Evolutionary conservation across 768 basidiomycete genomes (phyloP).

Genomic region (Lentinula boryana): DNA sequence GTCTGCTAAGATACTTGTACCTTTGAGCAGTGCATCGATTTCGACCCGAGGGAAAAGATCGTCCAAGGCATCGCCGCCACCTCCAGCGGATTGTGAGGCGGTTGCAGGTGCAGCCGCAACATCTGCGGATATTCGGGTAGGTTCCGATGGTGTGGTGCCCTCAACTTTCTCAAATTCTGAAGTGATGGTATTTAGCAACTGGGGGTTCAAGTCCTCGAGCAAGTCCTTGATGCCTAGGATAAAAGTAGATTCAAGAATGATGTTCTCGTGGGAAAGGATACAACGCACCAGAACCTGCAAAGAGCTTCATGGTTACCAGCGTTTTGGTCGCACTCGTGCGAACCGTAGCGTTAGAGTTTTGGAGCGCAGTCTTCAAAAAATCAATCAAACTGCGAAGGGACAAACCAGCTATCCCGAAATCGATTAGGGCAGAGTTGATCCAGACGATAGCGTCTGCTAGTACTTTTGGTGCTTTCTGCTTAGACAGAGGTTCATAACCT

Average conservation of each 20-base stretch:
- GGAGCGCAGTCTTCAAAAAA: constrained; percentile 79
- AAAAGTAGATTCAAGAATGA: constrained; percentile 1
- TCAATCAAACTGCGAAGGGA: constrained; percentile 82
- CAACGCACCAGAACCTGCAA: constrained; percentile 76
- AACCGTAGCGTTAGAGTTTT: constrained; percentile 92
- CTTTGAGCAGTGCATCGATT: constrained; percentile 78
- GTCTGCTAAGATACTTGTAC: constrained; percentile 76
- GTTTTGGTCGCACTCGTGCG: constrained; percentile 91
- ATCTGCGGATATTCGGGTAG: constrained; percentile 73
- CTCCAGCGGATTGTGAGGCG: constrained; percentile 33
- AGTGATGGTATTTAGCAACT: constrained; percentile 85
- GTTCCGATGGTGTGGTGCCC: constrained; percentile 68
- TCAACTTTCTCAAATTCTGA: constrained; percentile 92
- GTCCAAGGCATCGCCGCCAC: constrained; percentile 70
- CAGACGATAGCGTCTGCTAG: constrained; percentile 86
- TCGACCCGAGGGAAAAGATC: constrained; percentile 96
- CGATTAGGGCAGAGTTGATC: constrained; percentile 79
- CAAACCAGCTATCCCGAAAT: constrained; percentile 89
- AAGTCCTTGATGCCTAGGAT: constrained; percentile 81
- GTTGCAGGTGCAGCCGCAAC: constrained; percentile 45
- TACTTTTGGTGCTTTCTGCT: constrained; percentile 97
- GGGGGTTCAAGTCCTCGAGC: constrained; percentile 90
- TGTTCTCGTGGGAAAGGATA: not conserved
- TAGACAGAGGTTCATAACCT: constrained; percentile 92
- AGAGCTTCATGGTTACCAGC: constrained; percentile 85